Percentiles rank a stretch among this genome's conserved stretches.
Evolutionary conservation across 306 rosid genomes (phyloP).

Genomic region (Medicago ruthenica): DNA sequence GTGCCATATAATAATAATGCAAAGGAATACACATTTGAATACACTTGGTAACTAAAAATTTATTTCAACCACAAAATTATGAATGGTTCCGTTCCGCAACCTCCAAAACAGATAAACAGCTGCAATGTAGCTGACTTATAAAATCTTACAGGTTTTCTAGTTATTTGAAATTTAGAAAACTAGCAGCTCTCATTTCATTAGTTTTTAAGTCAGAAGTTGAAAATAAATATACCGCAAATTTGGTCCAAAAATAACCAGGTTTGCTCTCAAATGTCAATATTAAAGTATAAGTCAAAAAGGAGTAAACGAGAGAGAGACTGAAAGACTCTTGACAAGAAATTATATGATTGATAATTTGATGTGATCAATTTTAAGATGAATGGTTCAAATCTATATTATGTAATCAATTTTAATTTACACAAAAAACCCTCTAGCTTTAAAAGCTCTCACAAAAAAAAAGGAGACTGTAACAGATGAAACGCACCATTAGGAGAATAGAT

Average conservation of each 20-base stretch:
- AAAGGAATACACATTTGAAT: background rate
- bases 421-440: conserved; percentile 10
- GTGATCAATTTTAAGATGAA: no score
- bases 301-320: background rate
- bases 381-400: conserved; percentile 25
- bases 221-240: background rate
- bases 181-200: background rate
- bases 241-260: background rate
- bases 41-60: background rate
- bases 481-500: conserved; percentile 90
- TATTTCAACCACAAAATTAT: background rate
- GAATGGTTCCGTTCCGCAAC: background rate
- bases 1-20: conserved; percentile 1
- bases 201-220: conserved; percentile 6
- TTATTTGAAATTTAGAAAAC: background rate
- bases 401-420: conserved; percentile 11
- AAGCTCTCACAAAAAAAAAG: background rate
- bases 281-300: background rate
- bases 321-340: background rate
- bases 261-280: conserved; percentile 1
- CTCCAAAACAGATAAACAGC: conserved; percentile 16
- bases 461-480: conserved; percentile 14
- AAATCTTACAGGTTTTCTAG: background rate
- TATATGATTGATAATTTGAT: background rate
- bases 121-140: background rate